A percentile compares a stretch with the other conserved stretches of the same genome.
Evolutionary conservation across 306 rosid genomes (phyloP).

Genomic region (Prunus dulcis): DNA sequence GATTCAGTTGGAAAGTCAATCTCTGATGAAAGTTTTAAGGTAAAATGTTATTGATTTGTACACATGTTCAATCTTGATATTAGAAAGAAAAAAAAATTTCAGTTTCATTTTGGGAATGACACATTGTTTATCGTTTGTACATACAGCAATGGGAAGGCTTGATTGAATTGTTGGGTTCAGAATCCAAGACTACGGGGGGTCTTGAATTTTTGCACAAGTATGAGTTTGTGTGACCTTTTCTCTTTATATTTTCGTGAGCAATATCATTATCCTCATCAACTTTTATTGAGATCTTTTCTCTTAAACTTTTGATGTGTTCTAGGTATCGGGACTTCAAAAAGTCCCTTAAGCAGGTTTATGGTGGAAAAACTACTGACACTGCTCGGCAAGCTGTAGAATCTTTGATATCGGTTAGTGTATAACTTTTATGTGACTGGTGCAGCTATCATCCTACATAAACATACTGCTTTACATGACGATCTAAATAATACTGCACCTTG

Average conservation of each 20-base stretch:
- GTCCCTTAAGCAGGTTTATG: slow-evolving; percentile 62
- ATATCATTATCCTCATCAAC: not conserved
- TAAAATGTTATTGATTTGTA: slow-evolving; percentile 17
- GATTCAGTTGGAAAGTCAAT: slow-evolving; percentile 91
- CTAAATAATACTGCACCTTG: too few relatives aligned
- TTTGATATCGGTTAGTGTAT: slow-evolving; percentile 56
- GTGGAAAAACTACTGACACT: slow-evolving; percentile 59
- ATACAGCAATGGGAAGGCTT: slow-evolving; percentile 95
- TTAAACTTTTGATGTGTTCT: slow-evolving; percentile 22
- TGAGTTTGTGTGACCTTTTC: slow-evolving; percentile 5
- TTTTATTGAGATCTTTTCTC: slow-evolving; percentile 11
- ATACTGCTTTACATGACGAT: not conserved
- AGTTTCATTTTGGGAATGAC: slow-evolving; percentile 4
- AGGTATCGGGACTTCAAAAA: slow-evolving; percentile 94
- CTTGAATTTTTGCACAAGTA: slow-evolving; percentile 94
- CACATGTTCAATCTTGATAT: slow-evolving; percentile 7
- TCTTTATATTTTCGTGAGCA: slow-evolving; percentile 8
- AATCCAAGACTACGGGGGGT: slow-evolving; percentile 84
- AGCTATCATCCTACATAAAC: not conserved
- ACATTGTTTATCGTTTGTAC: slow-evolving; percentile 3
- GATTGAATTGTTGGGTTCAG: slow-evolving; percentile 89
- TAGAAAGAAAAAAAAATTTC: not conserved
- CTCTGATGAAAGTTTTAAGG: slow-evolving; percentile 93
- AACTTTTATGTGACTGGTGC: not conserved
- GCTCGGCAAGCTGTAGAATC: slow-evolving; percentile 76